Conservation (phyloP, 1,284 basidiomycete species). For the Ceratobasidium sp. region DNA sequence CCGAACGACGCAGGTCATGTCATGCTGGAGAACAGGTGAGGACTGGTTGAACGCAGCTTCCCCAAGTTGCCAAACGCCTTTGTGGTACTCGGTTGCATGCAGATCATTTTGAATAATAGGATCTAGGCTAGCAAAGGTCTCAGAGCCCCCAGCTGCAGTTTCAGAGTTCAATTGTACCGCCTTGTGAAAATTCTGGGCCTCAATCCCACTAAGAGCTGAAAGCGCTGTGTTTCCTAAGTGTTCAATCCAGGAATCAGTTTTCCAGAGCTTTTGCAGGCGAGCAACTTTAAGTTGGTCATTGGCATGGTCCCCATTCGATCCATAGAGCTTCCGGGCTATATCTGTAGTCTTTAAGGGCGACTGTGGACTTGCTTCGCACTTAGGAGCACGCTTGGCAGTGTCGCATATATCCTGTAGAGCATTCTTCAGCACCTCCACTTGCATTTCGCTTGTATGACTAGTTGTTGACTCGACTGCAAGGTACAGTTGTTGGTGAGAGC, state of each 20-base stretch:
- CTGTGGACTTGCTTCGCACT: slow-evolving; percentile 3
- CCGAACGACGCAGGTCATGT: neutral
- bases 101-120: neutral
- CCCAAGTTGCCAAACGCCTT: neutral
- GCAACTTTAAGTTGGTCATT: slow-evolving; percentile 32
- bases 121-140: slow-evolving; percentile 5
- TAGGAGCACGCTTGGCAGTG: slow-evolving; percentile 8
- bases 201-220: neutral
- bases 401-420: slow-evolving; percentile 19
- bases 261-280: slow-evolving; percentile 15
- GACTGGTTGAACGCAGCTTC: neutral
- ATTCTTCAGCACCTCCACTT: slow-evolving; percentile 19
- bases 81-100: slow-evolving; percentile 16
- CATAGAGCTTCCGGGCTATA: slow-evolving; percentile 25
- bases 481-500: slow-evolving; percentile 15
- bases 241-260: slow-evolving; percentile 23
- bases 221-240: slow-evolving; percentile 2
- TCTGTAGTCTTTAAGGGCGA: slow-evolving; percentile 1
- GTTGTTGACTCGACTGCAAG: slow-evolving; percentile 36
- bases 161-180: slow-evolving; percentile 6
- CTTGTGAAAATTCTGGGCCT: neutral
- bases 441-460: slow-evolving; percentile 29
- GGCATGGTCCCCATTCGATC: slow-evolving; percentile 29
- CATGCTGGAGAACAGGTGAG: neutral
- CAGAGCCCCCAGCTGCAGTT: slow-evolving; percentile 5